Evolutionary conservation across 352 stramenopile genomes (phyloP).

Genomic region (Phytophthora aleatoria): DNA sequence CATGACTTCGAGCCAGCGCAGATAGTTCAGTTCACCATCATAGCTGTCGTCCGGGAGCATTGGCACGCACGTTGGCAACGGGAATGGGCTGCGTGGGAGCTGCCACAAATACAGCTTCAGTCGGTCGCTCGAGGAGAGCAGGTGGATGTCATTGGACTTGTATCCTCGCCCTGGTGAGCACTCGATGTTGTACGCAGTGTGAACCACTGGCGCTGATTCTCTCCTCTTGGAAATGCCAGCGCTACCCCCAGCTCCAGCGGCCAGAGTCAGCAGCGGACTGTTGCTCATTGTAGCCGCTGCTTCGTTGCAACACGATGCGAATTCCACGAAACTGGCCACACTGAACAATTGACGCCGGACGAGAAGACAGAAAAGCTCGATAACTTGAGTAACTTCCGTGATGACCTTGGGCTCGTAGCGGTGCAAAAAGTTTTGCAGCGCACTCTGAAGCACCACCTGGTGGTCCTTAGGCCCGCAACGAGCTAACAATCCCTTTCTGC

Average conservation of each 20-base stretch:
- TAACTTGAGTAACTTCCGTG: conserved; percentile 80
- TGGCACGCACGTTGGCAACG: conserved; percentile 65
- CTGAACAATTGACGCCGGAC: conserved; percentile 76
- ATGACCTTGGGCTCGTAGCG: conserved; percentile 79
- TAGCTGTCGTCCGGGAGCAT: conserved; percentile 70
- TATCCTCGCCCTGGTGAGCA: conserved; percentile 82
- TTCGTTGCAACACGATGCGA: conserved; percentile 63
- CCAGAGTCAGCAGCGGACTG: conserved; percentile 37
- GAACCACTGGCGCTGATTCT: conserved; percentile 58
- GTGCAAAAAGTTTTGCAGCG: conserved; percentile 75
- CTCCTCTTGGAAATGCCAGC: conserved; percentile 27
- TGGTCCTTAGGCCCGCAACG: conserved; percentile 52
- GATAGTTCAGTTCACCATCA: conserved; percentile 64
- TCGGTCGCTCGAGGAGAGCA: conserved; percentile 66
- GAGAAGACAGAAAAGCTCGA: conserved; percentile 82
- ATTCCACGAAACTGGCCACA: conserved; percentile 76
- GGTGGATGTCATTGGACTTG: conserved; percentile 78
- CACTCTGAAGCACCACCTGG: conserved; percentile 74
- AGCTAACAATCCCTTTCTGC: conserved; percentile 53
- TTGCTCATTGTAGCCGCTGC: conserved; percentile 34
- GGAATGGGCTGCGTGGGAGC: conserved; percentile 70
- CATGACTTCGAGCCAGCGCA: conserved; percentile 86
- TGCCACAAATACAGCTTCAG: conserved; percentile 87
- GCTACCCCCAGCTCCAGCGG: conserved; percentile 31
- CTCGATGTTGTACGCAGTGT: conserved; percentile 88